A percentile compares a stretch with the other conserved stretches of the same genome.
Conservation (phyloP, 306 rosid genomes). For the Canavalia gladiata region DNA sequence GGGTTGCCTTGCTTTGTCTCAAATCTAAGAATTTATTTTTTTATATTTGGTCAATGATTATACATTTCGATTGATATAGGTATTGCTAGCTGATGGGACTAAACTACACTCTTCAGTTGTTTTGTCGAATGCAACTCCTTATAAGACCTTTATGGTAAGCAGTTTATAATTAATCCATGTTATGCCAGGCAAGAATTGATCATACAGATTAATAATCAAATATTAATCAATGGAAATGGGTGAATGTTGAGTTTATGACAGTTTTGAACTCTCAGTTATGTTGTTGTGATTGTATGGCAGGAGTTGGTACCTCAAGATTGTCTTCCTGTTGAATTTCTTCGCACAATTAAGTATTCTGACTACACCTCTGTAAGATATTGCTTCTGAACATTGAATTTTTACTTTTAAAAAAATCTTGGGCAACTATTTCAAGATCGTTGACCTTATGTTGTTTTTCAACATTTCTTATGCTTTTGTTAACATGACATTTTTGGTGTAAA, state of each 20-base stretch:
- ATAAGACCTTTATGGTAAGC: conserved; percentile 78
- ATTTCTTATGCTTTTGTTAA: conserved; percentile 8
- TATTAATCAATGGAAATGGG: neutral
- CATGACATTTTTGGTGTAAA: neutral
- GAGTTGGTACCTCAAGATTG: conserved; percentile 60
- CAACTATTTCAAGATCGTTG: neutral
- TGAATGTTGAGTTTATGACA: conserved; percentile 6
- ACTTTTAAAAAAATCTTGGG: neutral
- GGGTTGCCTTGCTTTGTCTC: conserved; percentile 46
- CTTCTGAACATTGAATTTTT: neutral
- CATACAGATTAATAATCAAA: neutral
- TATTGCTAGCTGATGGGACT: conserved; percentile 78
- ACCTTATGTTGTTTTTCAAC: neutral
- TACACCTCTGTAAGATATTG: conserved; percentile 69
- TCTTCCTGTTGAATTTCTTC: conserved; percentile 61
- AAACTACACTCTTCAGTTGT: conserved; percentile 73
- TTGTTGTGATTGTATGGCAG: conserved; percentile 45
- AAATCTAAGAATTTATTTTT: conserved; percentile 10
- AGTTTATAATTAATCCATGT: neutral
- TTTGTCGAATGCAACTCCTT: conserved; percentile 90
- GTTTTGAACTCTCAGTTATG: neutral
- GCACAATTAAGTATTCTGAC: conserved; percentile 64
- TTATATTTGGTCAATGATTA: conserved; percentile 27
- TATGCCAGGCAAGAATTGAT: conserved; percentile 15
- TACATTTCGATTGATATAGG: conserved; percentile 50